These are phyloP conservation scores for Galeopsis tetrahit DNA, from an alignment of 257 asterid species.

Conservation along the genomic window DNA sequence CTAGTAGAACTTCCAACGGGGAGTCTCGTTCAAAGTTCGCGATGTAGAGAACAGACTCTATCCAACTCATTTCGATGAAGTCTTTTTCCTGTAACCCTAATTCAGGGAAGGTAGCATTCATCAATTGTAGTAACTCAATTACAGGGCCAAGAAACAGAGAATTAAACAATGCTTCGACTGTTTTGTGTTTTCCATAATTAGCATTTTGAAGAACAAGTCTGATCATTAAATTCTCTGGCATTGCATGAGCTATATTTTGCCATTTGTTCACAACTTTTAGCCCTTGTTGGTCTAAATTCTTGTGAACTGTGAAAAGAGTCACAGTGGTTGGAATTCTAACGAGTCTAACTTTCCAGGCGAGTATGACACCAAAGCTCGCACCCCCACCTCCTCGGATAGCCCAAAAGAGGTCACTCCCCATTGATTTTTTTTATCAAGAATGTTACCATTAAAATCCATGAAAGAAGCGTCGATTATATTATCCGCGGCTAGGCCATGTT, in stretches of 20 bases:
- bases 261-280: conserved; percentile 44
- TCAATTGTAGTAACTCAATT: conserved; percentile 21
- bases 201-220: conserved; percentile 22
- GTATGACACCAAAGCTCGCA: conserved; percentile 58
- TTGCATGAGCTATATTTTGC: conserved; percentile 45
- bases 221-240: conserved; percentile 40
- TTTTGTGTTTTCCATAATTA: background rate
- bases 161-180: conserved; percentile 34
- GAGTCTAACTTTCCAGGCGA: conserved; percentile 56
- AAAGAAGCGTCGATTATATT: conserved; percentile 50
- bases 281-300: conserved; percentile 35
- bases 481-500: conserved; percentile 58
- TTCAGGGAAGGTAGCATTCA: conserved; percentile 44
- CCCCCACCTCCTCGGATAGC: conserved; percentile 78
- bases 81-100: conserved; percentile 42
- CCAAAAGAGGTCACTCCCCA: conserved; percentile 72
- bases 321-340: conserved; percentile 47
- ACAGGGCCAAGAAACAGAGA: conserved; percentile 48
- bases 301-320: conserved; percentile 46
- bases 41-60: conserved; percentile 43
- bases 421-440: conserved; percentile 49
- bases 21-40: conserved; percentile 20
- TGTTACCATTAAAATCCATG: conserved; percentile 42
- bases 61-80: conserved; percentile 64
- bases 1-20: conserved; percentile 35